Percentiles rank a stretch among this genome's conserved stretches.
Conservation (phyloP, 306 rosid genomes). For the Hippophae rhamnoides region DNA sequence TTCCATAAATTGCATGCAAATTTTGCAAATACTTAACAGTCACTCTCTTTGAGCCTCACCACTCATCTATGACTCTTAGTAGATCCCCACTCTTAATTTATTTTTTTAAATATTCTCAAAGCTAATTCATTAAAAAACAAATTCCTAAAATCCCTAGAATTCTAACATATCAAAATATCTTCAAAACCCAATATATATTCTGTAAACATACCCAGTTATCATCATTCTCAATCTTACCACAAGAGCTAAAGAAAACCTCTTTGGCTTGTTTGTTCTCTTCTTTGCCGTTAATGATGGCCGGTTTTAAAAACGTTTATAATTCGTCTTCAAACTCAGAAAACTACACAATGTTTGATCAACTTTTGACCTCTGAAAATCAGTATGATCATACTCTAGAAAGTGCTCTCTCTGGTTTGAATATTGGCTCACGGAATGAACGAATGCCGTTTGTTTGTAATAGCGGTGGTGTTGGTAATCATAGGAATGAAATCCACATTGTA, state of each 20-base stretch:
- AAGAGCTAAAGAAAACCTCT: neutral
- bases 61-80: neutral
- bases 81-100: no score
- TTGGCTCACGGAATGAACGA: conserved; percentile 9
- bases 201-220: no score
- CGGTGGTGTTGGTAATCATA: neutral
- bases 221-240: no score
- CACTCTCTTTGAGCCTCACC: neutral
- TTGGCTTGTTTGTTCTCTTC: no score
- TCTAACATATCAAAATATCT: neutral
- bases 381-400: conserved; percentile 32
- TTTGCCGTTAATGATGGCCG: no score
- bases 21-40: neutral
- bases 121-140: neutral
- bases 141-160: neutral
- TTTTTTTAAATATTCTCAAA: neutral
- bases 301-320: no score
- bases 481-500: neutral
- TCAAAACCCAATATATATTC: neutral
- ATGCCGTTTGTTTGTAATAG: neutral
- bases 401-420: conserved; percentile 23
- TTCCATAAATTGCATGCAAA: conserved; percentile 63
- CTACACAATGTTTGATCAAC: no score
- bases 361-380: no score
- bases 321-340: no score